Evolutionary conservation across 2,329 filamentous ascomycete genomes (phyloP), one percentile per base, ranked within the genome.

Genomic region (Cordyceps cicadae): DNA sequence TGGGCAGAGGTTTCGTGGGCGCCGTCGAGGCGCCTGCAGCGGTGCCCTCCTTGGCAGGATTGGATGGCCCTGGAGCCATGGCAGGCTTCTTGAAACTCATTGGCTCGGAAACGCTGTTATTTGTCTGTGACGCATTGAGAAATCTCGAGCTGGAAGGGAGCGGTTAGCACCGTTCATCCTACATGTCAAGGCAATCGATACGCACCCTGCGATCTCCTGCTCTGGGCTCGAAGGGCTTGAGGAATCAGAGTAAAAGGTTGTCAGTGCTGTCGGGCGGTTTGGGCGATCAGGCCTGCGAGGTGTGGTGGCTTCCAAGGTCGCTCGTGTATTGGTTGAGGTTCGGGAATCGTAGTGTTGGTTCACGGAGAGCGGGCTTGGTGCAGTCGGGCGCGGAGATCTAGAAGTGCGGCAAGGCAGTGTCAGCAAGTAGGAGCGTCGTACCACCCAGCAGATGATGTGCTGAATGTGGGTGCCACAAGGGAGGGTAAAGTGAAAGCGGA

Each of bases 321-420:
- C 52, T 64, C 64, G 64, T 66, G 67, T 41, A 64, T 55, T 32
- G 54, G 60, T 39, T 65, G 67, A 59, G 70, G 66, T 70, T 77
- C 63, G 75, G 19, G 48, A 15, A 45, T 59, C 39, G 19, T 43
- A 49, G 5, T 50, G 37, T 12, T 53, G 48, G 37, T 29, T 76
- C 61, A 76, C 75, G 62, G 67, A 81, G 53, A 82, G 72, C 64
- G 81, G 80, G 67, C 80, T 83, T 50, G 80, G 78, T 63, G 76
- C 72, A 60, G 75, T 70, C 68, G 75, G 78, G 69, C 77, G 74
- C 66, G 73, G 75, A 58, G 76, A 79, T 77, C 81, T 83, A 68
- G 62, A 64, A 65, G 56, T 64, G 65, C 50, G 57, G 51, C 54
- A 62, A 57, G 59, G 65, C 65, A 67, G 29, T 3, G 53, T 58